Percentiles rank a stretch among this genome's conserved stretches.
These are phyloP conservation scores for Diphasiastrum complanatum DNA, from an alignment of 83 land plant genomes.

Conservation along the genomic window DNA sequence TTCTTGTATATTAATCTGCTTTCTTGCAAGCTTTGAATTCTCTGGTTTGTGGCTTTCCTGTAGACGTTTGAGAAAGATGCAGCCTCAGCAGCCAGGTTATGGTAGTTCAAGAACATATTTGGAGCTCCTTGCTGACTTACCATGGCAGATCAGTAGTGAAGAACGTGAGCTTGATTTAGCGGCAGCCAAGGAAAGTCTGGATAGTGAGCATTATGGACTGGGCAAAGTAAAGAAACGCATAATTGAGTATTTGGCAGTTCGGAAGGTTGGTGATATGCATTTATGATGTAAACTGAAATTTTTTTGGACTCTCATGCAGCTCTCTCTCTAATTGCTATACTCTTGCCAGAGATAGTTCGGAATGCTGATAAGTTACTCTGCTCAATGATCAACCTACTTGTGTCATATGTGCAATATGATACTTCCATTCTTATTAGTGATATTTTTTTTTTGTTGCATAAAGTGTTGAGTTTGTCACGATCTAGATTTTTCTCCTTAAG, in stretches of 20 bases:
- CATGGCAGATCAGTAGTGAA: slow-evolving; percentile 87
- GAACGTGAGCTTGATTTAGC: slow-evolving; percentile 74
- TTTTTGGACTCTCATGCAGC: neutral
- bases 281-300: neutral
- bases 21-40: neutral
- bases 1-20: neutral
- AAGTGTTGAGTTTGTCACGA: neutral
- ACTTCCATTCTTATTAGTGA: too few relatives aligned
- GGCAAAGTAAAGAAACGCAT: slow-evolving; percentile 90
- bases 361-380: too few relatives aligned
- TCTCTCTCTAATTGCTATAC: slow-evolving; percentile 1
- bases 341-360: too few relatives aligned
- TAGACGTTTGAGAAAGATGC: slow-evolving; percentile 93
- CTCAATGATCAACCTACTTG: too few relatives aligned
- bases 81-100: slow-evolving; percentile 98
- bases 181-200: slow-evolving; percentile 89
- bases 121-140: slow-evolving; percentile 88
- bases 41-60: slow-evolving; percentile 5
- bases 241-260: slow-evolving; percentile 94
- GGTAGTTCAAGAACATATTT: slow-evolving; percentile 86
- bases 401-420: too few relatives aligned
- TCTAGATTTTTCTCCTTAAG: neutral
- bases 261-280: slow-evolving; percentile 53
- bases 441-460: too few relatives aligned
- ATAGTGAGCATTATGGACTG: slow-evolving; percentile 85